A percentile compares a stretch with the other conserved stretches of the same genome.
These are phyloP conservation scores for Hanseniaspora uvarum DNA, from an alignment of 1,139 yeast species.

Conservation along the genomic window DNA sequence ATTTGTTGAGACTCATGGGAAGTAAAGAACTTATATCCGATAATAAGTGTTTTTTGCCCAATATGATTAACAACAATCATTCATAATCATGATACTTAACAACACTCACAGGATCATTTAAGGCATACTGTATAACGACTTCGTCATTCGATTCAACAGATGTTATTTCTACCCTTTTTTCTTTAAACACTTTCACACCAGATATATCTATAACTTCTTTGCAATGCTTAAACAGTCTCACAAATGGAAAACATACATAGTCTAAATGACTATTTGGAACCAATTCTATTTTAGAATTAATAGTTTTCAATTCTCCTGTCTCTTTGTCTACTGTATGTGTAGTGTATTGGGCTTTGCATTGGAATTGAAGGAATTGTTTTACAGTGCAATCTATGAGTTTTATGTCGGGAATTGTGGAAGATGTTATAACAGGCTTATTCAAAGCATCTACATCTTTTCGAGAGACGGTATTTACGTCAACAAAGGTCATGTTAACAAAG, in stretches of 20 bases:
- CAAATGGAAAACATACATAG: slow-evolving; percentile 15
- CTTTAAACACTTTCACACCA: not conserved
- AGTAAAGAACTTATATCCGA: not conserved
- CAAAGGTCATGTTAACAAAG: not conserved
- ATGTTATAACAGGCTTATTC: not conserved
- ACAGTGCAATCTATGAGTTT: slow-evolving; percentile 6
- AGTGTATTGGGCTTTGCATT: slow-evolving; percentile 9
- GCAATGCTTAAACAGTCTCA: slow-evolving; percentile 11
- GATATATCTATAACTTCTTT: slow-evolving; percentile 1
- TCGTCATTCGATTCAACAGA: slow-evolving; percentile 14
- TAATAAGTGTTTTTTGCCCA: not conserved
- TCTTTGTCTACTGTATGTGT: not conserved
- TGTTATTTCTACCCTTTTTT: slow-evolving; percentile 9
- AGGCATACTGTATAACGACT: not conserved
- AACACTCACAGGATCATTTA: not conserved
- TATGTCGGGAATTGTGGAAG: not conserved
- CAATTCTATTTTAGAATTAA: not conserved
- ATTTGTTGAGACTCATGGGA: not conserved
- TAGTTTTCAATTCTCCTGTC: not conserved
- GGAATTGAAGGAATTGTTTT: slow-evolving; percentile 13
- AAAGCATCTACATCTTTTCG: not conserved
- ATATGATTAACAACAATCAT: no score
- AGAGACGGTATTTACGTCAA: slow-evolving; percentile 6
- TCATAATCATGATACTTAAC: slow-evolving; percentile 6
- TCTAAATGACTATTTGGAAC: slow-evolving; percentile 5